A percentile compares a stretch with the other conserved stretches of the same genome.
Conservation (phyloP, 306 rosid species). For the Carpinus fangiana region DNA sequence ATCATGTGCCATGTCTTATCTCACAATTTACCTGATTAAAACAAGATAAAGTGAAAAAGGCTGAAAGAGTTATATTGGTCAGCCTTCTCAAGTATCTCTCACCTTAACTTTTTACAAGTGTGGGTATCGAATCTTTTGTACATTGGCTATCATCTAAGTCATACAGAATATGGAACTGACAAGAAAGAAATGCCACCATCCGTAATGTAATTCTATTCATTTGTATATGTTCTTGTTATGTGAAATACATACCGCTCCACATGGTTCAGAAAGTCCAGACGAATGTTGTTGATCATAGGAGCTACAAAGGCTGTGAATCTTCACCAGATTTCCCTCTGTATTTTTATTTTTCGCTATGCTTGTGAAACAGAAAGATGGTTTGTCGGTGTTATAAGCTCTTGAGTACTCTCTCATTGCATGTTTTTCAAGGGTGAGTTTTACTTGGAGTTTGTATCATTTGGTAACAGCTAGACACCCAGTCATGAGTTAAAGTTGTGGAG, state of each 20-base stretch:
- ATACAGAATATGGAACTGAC: conserved; percentile 23
- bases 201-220: conserved; percentile 54
- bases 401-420: no score
- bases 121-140: conserved; percentile 53
- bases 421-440: no score
- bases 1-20: conserved; percentile 36
- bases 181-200: conserved; percentile 12
- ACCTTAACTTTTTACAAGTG: conserved; percentile 22
- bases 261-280: conserved; percentile 27
- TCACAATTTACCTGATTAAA: conserved; percentile 32
- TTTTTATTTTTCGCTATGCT: no score
- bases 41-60: conserved; percentile 22
- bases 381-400: no score
- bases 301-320: conserved; percentile 7
- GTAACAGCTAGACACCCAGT: no score
- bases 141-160: conserved; percentile 46
- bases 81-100: conserved; percentile 37
- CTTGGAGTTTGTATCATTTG: no score
- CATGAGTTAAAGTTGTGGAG: no score
- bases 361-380: no score
- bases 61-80: conserved; percentile 25
- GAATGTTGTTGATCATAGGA: neutral
- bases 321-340: no score
- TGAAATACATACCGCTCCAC: conserved; percentile 26
- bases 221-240: conserved; percentile 35